A percentile compares a stretch with the other conserved stretches of the same genome.
Evolutionary conservation across 169 alveolate genomes (phyloP).

Genomic region (Cryptosporidium tyzzeri): DNA sequence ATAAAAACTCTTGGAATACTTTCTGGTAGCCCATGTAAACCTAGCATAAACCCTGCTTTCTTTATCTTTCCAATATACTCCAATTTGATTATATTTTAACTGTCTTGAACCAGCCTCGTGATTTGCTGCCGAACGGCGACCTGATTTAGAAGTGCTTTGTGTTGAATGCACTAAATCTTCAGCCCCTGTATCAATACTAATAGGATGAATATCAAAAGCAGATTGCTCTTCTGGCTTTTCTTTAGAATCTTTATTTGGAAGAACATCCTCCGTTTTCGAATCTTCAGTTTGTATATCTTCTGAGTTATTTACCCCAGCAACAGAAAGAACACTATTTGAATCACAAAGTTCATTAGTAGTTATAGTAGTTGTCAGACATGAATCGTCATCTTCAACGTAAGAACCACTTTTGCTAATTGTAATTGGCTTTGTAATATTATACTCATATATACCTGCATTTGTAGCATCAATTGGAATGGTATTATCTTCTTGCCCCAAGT

Average conservation of each 20-base stretch:
- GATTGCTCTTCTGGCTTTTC: conserved; percentile 63
- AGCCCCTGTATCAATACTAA: conserved; percentile 11
- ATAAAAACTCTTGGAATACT: conserved; percentile 70
- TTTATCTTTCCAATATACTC: conserved; percentile 75
- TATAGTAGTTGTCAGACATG: conserved; percentile 73
- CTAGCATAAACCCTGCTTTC: conserved; percentile 76
- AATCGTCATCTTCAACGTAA: conserved; percentile 69
- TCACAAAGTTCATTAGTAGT: conserved; percentile 69
- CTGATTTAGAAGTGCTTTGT: conserved; percentile 19
- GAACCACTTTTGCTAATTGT: conserved; percentile 16
- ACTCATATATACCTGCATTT: conserved; percentile 69
- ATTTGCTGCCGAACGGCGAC: conserved; percentile 48
- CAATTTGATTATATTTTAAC: conserved; percentile 63
- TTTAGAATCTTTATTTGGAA: conserved; percentile 17
- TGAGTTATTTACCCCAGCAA: conserved; percentile 45
- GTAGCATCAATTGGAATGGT: conserved; percentile 12
- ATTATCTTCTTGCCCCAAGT: conserved; percentile 22
- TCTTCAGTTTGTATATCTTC: conserved; percentile 37
- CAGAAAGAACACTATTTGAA: conserved; percentile 69
- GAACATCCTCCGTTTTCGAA: conserved; percentile 10
- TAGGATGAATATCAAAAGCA: conserved; percentile 73
- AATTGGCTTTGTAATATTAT: conserved; percentile 46
- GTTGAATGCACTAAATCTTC: conserved; percentile 5
- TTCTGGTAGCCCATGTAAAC: conserved; percentile 76
- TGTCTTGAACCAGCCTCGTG: conserved; percentile 72